Conservation (phyloP, 352 stramenopile genomes). For the Phytophthora tentaculata region DNA sequence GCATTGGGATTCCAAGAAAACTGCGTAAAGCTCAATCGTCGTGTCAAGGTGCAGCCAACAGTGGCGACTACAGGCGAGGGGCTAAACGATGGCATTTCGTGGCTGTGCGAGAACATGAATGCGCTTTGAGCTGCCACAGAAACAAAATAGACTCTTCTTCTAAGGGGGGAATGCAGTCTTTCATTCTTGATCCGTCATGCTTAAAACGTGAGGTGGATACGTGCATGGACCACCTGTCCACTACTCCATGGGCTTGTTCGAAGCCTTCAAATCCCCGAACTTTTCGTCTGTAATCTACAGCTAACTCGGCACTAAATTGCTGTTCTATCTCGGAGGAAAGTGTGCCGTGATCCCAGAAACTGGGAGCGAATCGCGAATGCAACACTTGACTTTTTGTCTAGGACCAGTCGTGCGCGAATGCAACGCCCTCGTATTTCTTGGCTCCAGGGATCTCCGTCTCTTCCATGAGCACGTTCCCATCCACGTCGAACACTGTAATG, state of each 20-base stretch:
- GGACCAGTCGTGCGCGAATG: slow-evolving; percentile 88
- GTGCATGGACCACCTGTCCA: slow-evolving; percentile 7
- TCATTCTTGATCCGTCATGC: slow-evolving; percentile 30
- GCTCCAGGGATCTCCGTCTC: slow-evolving; percentile 91
- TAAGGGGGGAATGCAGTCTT: slow-evolving; percentile 30
- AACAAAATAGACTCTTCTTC: slow-evolving; percentile 24
- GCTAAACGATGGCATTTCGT: slow-evolving; percentile 73
- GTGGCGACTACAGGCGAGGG: slow-evolving; percentile 82
- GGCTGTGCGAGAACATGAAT: slow-evolving; percentile 83
- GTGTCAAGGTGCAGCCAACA: slow-evolving; percentile 67
- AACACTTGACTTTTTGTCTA: slow-evolving; percentile 20
- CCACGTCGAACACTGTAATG: slow-evolving; percentile 93
- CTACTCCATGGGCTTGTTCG: slow-evolving; percentile 1
- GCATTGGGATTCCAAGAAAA: slow-evolving; percentile 61
- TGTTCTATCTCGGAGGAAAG: slow-evolving; percentile 27
- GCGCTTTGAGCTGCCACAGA: slow-evolving; percentile 47
- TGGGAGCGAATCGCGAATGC: neutral
- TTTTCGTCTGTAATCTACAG: slow-evolving; percentile 27
- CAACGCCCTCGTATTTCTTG: slow-evolving; percentile 94
- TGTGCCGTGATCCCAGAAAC: slow-evolving; percentile 1
- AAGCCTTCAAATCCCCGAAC: slow-evolving; percentile 9
- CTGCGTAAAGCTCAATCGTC: slow-evolving; percentile 53
- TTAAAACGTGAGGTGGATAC: slow-evolving; percentile 13
- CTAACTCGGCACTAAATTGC: slow-evolving; percentile 31
- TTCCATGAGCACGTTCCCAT: slow-evolving; percentile 89